Evolutionary conservation across 805 yeast species (phyloP), one percentile per base, ranked within the genome.

Genomic region (Candida wancherniae): DNA sequence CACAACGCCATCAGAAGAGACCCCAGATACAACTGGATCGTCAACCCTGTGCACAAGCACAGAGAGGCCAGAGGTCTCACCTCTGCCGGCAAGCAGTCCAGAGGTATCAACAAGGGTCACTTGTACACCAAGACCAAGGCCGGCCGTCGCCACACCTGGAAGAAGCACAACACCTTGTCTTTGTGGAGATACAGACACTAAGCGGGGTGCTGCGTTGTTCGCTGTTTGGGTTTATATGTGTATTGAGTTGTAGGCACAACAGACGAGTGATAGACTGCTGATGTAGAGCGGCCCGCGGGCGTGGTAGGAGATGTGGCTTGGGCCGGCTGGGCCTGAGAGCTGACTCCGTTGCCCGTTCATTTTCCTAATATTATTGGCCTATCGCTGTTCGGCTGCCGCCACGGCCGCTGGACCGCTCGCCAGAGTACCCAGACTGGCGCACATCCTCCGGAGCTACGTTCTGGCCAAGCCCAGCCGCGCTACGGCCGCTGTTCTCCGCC

Each of bases 21-120:
- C 64, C 82, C 98, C 57, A 81, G 92, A 74, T 80, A 79, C 94
- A 92, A 92, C 97, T 92, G 98, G 98, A 92, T 92, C 73, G 87
- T 74, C 67, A 84, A 85, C 84, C 95, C 98, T 62, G 98, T 92
- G 52, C 98, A 92, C 94, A 92, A 92, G 83, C 97, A 86, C 84
- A 87, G 98, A 75, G 98, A 92, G 77, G 74, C 94, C 61, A 90
- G 98, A 82, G 97, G 97, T 73, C 85, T 92, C 62, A 92, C 98
- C 63, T 63, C 95, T 58, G 79, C 88, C 57, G 98, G 98, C 69
- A 92, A 88, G 94, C 83, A 87, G 73, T 86, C 95, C 73, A 84
- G 98, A 81, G 98, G 98, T 85, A 86, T 92, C 81, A 87, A 88
- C 94, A 92, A 90, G 85, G 98, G 98, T 71, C 98, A 92, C 90